Percentiles rank a stretch among this genome's conserved stretches.
Conservation (phyloP, 306 rosid genomes). For the Vicia villosa region DNA sequence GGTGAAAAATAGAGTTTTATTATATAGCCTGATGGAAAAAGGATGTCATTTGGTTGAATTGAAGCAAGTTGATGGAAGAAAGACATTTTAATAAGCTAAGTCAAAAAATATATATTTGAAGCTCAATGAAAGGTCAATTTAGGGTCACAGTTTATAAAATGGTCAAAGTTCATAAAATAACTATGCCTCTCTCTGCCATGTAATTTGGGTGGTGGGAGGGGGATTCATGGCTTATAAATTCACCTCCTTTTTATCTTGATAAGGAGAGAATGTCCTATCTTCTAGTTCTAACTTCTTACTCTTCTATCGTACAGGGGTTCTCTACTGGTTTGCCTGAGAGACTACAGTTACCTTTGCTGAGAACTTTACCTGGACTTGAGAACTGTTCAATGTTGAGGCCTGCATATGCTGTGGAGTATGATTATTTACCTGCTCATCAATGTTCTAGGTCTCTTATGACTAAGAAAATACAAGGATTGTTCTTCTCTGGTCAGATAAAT, state of each 20-base stretch:
- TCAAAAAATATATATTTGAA: slow-evolving; percentile 10
- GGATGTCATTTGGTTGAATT: slow-evolving; percentile 8
- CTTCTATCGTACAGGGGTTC: slow-evolving; percentile 65
- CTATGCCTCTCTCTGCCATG: not conserved
- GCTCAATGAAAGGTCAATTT: slow-evolving; percentile 12
- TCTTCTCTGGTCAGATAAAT: slow-evolving; percentile 98
- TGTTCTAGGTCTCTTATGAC: slow-evolving; percentile 94
- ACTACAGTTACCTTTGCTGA: slow-evolving; percentile 85
- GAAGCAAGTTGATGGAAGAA: slow-evolving; percentile 11
- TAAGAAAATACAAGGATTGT: slow-evolving; percentile 86
- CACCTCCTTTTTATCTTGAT: slow-evolving; percentile 11
- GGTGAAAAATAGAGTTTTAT: slow-evolving; percentile 15
- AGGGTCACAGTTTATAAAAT: not conserved
- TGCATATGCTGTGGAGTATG: slow-evolving; percentile 98
- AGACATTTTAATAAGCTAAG: not conserved
- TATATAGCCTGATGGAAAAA: slow-evolving; percentile 25
- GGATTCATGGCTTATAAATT: not conserved
- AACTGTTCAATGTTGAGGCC: slow-evolving; percentile 97
- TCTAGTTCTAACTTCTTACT: not conserved
- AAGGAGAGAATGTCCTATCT: not conserved
- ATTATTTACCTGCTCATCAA: slow-evolving; percentile 92
- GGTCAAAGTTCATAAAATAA: not conserved
- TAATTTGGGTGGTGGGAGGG: not conserved
- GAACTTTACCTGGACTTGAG: slow-evolving; percentile 98
- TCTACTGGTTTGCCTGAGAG: slow-evolving; percentile 98